Base-by-base conservation (phyloP, 306 rosid genomes). In the Citrullus amarus region DNA sequence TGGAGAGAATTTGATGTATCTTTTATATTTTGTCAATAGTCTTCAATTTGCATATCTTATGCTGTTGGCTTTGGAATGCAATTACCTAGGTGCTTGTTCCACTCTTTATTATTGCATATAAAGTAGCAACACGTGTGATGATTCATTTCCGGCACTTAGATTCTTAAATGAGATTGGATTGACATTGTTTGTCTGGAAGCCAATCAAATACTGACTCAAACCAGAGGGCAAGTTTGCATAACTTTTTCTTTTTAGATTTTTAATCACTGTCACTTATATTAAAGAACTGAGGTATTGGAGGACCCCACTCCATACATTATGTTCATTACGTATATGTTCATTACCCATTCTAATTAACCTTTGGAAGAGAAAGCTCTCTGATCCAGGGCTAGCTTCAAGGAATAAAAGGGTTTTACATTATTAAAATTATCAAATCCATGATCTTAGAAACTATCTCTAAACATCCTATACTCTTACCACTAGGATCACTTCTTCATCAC, bases 131-230 rank as follows among this genome's bases (percentile, higher is more conserved):
- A 65, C 15, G 25, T 36, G 25, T 63, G 70, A 34, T 34, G 71
- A 12, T 34, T 65, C 48, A 34, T 34, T 65, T 36, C 12, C 7
- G 48, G 3, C 71, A 36, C 65, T 59, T 25, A 1, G 46, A 65
- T 65, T 62, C 71, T 60, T 63, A 63, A 63, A 32, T 63, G 70
- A 63, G 34, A 17, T 67, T 69, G 75, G 75, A 43, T 20, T 68
- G 8, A 16, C 71, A 65, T 65, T 65, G 9, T 65, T 68, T 43
- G 15, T 39, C 5, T 4, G 6, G 30, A 66, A 66, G 8, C 73
- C 30, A 36, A 66, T 66, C 28, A 41, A 38, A 38, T 11, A 38
- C 13, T 28, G 11, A 9, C 73, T 17, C 51, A 38, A 39, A 66
- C 50, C 22, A 66, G 30, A 25, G 36, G 38, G 17, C 36, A 60